Percentiles rank a stretch among this genome's conserved stretches.
Conservation (phyloP, 352 stramenopile genomes). For the Peronospora belbahrii region DNA sequence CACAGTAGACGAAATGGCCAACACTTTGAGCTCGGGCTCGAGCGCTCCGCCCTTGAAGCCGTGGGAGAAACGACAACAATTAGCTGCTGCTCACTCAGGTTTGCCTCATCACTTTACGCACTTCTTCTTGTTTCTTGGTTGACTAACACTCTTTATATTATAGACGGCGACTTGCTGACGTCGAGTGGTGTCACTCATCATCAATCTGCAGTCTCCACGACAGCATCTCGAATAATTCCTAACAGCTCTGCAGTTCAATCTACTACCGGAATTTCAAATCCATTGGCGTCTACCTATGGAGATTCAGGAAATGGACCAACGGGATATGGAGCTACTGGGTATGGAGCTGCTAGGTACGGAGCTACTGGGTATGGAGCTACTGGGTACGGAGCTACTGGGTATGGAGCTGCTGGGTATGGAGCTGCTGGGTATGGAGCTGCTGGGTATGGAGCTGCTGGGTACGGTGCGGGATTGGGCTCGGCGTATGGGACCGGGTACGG, state of each 20-base stretch:
- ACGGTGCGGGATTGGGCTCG: constrained; percentile 15
- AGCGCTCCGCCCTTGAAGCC: constrained; percentile 31
- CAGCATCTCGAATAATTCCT: constrained; percentile 8
- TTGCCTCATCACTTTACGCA: not conserved
- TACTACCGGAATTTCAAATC: too few species aligned
- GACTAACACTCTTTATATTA: constrained; percentile 6
- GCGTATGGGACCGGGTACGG: constrained; percentile 28
- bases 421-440: constrained; percentile 21
- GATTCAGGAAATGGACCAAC: too few species aligned
- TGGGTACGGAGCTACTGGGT: too few species aligned
- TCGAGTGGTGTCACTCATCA: constrained; percentile 15
- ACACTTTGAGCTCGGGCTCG: constrained; percentile 19
- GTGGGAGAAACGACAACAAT: constrained; percentile 38
- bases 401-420: constrained; percentile 18
- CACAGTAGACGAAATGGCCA: constrained; percentile 25
- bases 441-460: constrained; percentile 19
- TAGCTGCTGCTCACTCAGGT: constrained; percentile 23
- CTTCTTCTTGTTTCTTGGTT: not conserved
- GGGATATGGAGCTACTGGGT: too few species aligned
- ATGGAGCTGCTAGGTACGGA: too few species aligned
- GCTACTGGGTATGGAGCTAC: too few species aligned
- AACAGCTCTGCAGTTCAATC: constrained; percentile 2
- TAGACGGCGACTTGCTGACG: constrained; percentile 9
- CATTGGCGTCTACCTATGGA: too few species aligned
- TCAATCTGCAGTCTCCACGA: constrained; percentile 9